Percentiles rank a stretch among this genome's conserved stretches.
Evolutionary conservation across 2,329 filamentous ascomycete genomes (phyloP).

Genomic region (Nemania diffusa): DNA sequence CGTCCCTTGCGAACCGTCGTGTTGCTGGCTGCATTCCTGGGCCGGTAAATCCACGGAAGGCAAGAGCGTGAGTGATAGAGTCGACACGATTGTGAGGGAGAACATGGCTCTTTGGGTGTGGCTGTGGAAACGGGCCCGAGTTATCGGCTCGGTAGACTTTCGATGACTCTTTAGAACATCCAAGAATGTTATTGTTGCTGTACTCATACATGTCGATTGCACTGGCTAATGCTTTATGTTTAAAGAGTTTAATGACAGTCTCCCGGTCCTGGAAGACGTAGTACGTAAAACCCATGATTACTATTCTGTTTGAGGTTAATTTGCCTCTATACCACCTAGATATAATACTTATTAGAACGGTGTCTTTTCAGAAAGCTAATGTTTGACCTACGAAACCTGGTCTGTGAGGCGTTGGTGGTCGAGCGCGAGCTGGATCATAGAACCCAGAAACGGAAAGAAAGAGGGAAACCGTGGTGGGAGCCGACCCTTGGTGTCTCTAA

Average conservation of each 20-base stretch:
- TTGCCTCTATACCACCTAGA: conserved; percentile 34
- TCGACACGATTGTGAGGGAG: conserved; percentile 34
- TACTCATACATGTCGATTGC: conserved; percentile 35
- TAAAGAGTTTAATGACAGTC: conserved; percentile 32
- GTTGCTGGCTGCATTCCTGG: conserved; percentile 36
- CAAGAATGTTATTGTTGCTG: conserved; percentile 31
- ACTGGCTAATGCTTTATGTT: conserved; percentile 31
- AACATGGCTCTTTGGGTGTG: conserved; percentile 34
- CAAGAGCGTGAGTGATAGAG: conserved; percentile 30
- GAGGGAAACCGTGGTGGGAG: conserved; percentile 31
- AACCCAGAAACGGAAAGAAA: conserved; percentile 30
- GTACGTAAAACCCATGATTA: conserved; percentile 30
- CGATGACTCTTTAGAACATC: conserved; percentile 30
- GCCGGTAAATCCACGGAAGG: conserved; percentile 31
- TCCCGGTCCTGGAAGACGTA: conserved; percentile 39
- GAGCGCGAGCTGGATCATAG: conserved; percentile 23
- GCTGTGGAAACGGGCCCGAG: conserved; percentile 36
- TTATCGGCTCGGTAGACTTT: conserved; percentile 34
- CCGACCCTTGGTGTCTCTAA: conserved; percentile 8
- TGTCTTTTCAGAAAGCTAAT: neutral
- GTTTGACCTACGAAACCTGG: conserved; percentile 29
- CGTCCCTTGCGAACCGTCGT: conserved; percentile 26
- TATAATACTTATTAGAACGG: neutral
- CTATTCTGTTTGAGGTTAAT: conserved; percentile 33
- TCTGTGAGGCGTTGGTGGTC: conserved; percentile 29